Evolutionary conservation across 2,329 filamentous ascomycete species (phyloP).

Genomic region (Cladosporium sp.): DNA sequence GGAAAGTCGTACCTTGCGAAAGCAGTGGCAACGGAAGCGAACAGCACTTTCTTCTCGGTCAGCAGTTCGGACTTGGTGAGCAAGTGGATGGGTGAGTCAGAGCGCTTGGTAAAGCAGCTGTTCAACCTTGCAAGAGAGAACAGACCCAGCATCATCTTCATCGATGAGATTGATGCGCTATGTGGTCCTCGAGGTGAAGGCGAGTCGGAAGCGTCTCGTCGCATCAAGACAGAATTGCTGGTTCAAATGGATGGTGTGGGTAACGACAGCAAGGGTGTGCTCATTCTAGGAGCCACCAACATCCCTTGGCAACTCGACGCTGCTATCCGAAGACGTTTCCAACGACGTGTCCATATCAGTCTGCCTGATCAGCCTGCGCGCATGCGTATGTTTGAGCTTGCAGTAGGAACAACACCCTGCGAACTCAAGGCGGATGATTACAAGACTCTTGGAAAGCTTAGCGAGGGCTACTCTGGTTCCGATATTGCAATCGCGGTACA

Average conservation of each 20-base stretch:
- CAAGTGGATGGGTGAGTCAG: constrained; percentile 99
- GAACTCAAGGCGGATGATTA: constrained; percentile 75
- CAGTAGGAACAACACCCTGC: constrained; percentile 89
- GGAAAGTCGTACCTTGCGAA: constrained; percentile 98
- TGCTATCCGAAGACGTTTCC: constrained; percentile 92
- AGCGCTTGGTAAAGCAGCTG: constrained; percentile 96
- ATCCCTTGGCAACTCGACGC: constrained; percentile 98
- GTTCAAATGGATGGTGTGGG: constrained; percentile 99
- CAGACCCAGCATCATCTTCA: constrained; percentile 97
- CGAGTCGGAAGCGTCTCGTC: constrained; percentile 92
- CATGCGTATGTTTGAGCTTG: constrained; percentile 92
- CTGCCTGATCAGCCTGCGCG: constrained; percentile 82
- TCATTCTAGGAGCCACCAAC: constrained; percentile 94
- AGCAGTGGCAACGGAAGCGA: constrained; percentile 95
- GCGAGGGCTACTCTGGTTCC: constrained; percentile 91
- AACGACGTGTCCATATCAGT: constrained; percentile 91
- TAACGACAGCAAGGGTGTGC: constrained; percentile 86
- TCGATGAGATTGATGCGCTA: constrained; percentile 94
- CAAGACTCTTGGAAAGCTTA: constrained; percentile 71
- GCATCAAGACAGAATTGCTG: constrained; percentile 97
- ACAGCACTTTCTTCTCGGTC: constrained; percentile 98
- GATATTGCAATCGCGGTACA: constrained; percentile 96
- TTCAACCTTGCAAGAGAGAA: constrained; percentile 98
- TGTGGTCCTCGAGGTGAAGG: constrained; percentile 91
- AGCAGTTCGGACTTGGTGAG: constrained; percentile 95